Evolutionary conservation across 2,329 filamentous ascomycete genomes (phyloP).

Genomic region (Paecilomyces sp.): DNA sequence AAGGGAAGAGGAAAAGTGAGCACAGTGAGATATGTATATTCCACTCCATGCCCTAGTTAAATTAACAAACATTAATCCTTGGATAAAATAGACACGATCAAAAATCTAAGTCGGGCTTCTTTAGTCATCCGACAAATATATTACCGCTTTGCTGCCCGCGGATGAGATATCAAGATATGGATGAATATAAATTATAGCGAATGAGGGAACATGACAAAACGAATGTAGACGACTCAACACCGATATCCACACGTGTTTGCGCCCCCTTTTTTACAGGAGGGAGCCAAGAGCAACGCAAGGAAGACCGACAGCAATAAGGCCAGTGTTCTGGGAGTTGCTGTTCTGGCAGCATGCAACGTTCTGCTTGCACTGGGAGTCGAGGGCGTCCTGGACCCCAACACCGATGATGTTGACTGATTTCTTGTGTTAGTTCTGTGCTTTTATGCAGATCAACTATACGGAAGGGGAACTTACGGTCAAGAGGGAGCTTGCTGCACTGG

Average conservation of each 20-base stretch:
- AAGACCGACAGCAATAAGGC: conserved; percentile 27
- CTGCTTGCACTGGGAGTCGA: conserved; percentile 33
- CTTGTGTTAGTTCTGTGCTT: conserved; percentile 1
- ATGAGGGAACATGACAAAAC: neutral
- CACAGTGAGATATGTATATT: neutral
- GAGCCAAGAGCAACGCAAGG: conserved; percentile 33
- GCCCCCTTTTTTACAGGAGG: conserved; percentile 23
- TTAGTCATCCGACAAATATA: neutral
- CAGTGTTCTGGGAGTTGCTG: conserved; percentile 21
- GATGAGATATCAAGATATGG: neutral
- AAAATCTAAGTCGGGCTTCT: neutral
- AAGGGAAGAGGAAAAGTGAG: neutral
- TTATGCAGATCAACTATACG: neutral
- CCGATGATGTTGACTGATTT: conserved; percentile 17
- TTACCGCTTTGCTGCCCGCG: neutral
- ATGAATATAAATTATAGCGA: neutral
- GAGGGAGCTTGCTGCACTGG: conserved; percentile 34
- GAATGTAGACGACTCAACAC: neutral
- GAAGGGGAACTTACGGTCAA: conserved; percentile 19
- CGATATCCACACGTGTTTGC: too few relatives aligned
- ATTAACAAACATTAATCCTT: neutral
- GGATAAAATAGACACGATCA: neutral
- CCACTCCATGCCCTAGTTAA: neutral
- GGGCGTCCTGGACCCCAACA: conserved; percentile 21
- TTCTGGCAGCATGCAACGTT: conserved; percentile 35